These are phyloP conservation scores for Ophiostoma australiae DNA, from an alignment of 2,329 filamentous ascomycete genomes.

Conservation along the genomic window DNA sequence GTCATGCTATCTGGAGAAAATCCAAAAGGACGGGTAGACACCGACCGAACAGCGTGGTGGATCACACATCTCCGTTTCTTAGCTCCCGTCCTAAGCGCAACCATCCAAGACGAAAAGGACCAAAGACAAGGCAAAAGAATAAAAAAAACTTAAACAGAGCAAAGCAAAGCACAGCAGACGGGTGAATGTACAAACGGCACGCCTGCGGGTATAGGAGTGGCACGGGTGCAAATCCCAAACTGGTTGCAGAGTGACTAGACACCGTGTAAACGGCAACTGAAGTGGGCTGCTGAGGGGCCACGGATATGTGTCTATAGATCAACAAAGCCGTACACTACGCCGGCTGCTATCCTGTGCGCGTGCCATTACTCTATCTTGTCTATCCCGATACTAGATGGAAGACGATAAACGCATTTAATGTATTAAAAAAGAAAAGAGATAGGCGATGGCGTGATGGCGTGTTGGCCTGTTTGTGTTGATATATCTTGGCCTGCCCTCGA, in stretches of 20 bases:
- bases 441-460: neutral
- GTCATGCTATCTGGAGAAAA: constrained; percentile 1
- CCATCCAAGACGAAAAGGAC: neutral
- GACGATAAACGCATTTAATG: neutral
- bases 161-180: neutral
- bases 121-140: neutral
- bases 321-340: constrained; percentile 1
- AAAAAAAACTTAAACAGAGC: neutral
- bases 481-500: constrained; percentile 1
- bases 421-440: neutral
- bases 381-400: neutral
- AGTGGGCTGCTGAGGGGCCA: constrained; percentile 9
- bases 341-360: neutral
- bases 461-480: neutral
- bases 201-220: neutral
- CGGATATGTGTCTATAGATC: neutral
- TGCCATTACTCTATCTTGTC: neutral
- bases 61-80: neutral
- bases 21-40: neutral
- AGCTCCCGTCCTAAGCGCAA: constrained; percentile 5
- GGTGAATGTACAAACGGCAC: neutral
- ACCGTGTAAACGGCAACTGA: neutral
- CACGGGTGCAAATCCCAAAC: neutral
- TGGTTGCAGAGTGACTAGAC: neutral
- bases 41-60: constrained; percentile 5